Evolutionary conservation across 331 rosid species (phyloP), one percentile per base, ranked within the genome.

Genomic region (Quercus tomentella): DNA sequence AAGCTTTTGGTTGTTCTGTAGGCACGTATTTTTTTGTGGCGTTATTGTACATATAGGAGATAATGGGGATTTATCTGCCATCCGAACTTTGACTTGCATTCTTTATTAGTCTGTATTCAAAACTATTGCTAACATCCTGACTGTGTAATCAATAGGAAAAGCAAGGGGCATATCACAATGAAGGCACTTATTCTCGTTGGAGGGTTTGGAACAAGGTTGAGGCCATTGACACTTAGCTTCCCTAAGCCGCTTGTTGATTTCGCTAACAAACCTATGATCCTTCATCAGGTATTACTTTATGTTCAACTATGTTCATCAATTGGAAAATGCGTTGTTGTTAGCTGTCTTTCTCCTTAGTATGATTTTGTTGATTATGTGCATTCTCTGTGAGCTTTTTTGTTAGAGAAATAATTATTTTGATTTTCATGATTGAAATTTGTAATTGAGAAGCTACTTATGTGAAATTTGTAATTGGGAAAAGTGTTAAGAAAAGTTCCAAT

Each of bases 221-320:
- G 98, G 93, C 98, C 98, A 73, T 81, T 93, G 92, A 93, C 98
- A 72, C 97, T 93, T 72, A 93, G 97, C 79, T 18, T 93, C 72
- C 98, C 98, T 28, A 93, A 93, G 92, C 98, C 98, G 58, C 98
- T 93, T 82, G 98, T 93, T 84, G 98, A 93, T 81, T 93, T 93
- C 76, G 98, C 95, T 56, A 93, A 93, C 84, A 93, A 93, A 78
- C 98, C 98, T 63, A 93, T 93, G 98, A 93, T 93, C 84, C 84
- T 93, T 85, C 98, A 93, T 79, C 98, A 93, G 98, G 98, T 93
- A 85, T 37, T 73, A 72, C 49, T 82, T 76, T 56, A n/a, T 54
- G 41, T 67, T 28, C 22, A 72, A 31, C 33, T 25, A 43, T 51
- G 60, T 66, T 66, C 66, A 71, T 76, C 10, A 56, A 75, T 45